Conservation (phyloP, 306 rosid species). For the Cucurbita ficifolia region DNA sequence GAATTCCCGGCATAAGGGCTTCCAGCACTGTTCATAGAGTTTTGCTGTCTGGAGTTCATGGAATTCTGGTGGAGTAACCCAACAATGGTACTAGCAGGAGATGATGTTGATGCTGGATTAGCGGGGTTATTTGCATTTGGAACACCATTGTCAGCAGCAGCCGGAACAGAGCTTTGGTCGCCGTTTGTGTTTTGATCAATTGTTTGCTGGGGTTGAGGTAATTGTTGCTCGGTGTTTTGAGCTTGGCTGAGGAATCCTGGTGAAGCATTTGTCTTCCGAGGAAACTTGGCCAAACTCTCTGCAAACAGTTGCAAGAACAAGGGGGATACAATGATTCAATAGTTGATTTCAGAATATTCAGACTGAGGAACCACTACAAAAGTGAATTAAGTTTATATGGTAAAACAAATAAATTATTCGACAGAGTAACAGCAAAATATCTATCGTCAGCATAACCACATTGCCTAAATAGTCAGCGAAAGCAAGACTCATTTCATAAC, state of each 20-base stretch:
- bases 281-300: conserved; percentile 91
- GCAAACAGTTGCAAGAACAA: conserved; percentile 9
- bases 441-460: not conserved
- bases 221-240: conserved; percentile 56
- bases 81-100: conserved; percentile 74
- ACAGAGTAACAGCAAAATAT: not conserved
- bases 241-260: conserved; percentile 55
- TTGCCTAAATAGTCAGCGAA: not conserved
- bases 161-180: conserved; percentile 48
- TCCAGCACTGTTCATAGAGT: conserved; percentile 13
- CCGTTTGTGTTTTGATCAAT: conserved; percentile 37
- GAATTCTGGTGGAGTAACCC: conserved; percentile 95
- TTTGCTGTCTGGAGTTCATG: conserved; percentile 73
- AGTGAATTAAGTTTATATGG: not conserved
- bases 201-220: conserved; percentile 41
- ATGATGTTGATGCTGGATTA: conserved; percentile 53
- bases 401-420: not conserved
- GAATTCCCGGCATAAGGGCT: conserved; percentile 71
- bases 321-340: not conserved
- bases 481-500: not conserved
- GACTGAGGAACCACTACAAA: not conserved
- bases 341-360: not conserved
- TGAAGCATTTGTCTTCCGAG: conserved; percentile 56
- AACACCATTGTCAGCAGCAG: conserved; percentile 51
- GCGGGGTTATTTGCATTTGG: conserved; percentile 47